Evolutionary conservation across 2,329 filamentous ascomycete genomes (phyloP).

Genomic region (Tolypocladium cylindrosporum): DNA sequence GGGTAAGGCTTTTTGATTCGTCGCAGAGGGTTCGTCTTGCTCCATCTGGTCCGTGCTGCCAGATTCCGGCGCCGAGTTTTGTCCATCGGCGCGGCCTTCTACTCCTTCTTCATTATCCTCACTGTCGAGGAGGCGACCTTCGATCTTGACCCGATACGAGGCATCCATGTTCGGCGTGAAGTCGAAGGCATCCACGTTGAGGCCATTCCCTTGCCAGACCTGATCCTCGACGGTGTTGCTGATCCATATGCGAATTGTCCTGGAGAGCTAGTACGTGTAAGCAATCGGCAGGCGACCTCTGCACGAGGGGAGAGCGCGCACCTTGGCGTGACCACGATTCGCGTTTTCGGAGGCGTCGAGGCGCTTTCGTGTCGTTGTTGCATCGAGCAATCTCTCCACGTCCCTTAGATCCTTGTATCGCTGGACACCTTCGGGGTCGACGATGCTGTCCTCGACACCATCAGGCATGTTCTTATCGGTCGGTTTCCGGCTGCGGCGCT

Average conservation of each 20-base stretch:
- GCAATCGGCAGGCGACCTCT: constrained; percentile 1
- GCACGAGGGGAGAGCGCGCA: constrained; percentile 13
- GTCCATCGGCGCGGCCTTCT: constrained; percentile 1
- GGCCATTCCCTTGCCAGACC: constrained; percentile 69
- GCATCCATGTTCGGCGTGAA: constrained; percentile 69
- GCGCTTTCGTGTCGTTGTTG: constrained; percentile 87
- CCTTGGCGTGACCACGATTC: constrained; percentile 55
- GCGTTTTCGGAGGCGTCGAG: constrained; percentile 53
- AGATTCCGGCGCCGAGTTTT: constrained; percentile 33
- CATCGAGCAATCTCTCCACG: constrained; percentile 79
- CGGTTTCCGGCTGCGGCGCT: constrained; percentile 76
- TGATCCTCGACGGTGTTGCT: constrained; percentile 92
- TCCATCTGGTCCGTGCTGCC: constrained; percentile 15
- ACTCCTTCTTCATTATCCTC: constrained; percentile 48
- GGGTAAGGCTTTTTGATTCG: constrained; percentile 24
- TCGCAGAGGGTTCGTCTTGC: constrained; percentile 11
- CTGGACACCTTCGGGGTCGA: constrained; percentile 66
- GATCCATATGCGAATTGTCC: constrained; percentile 86
- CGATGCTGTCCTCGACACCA: constrained; percentile 70
- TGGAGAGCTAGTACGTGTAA: constrained; percentile 48
- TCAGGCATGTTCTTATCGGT: constrained; percentile 94
- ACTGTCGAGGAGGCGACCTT: constrained; percentile 66
- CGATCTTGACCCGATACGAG: constrained; percentile 83
- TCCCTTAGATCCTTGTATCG: constrained; percentile 79
- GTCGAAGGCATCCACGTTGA: constrained; percentile 69